These are phyloP conservation scores for Coniochaeta prunicola DNA, from an alignment of 2,329 filamentous ascomycete genomes.

Conservation along the genomic window DNA sequence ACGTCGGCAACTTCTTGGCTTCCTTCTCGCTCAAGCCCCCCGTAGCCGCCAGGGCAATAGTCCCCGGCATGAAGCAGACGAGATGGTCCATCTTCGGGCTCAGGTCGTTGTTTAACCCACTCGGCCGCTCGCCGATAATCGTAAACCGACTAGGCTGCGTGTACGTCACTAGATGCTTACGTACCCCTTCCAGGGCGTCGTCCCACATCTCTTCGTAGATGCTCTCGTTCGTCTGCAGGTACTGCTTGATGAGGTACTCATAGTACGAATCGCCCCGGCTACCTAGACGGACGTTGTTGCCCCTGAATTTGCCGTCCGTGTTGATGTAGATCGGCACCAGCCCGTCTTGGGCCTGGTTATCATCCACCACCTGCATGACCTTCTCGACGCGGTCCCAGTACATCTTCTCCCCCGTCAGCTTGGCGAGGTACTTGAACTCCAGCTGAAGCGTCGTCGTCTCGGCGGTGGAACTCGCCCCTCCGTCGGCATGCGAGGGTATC, in stretches of 20 bases:
- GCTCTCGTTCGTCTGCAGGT: conserved; percentile 84
- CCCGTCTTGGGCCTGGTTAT: conserved; percentile 70
- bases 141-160: conserved; percentile 73
- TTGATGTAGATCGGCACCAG: conserved; percentile 89
- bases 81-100: conserved; percentile 96
- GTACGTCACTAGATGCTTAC: conserved; percentile 89
- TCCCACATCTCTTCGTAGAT: conserved; percentile 93
- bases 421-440: conserved; percentile 94
- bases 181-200: conserved; percentile 74
- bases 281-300: conserved; percentile 81
- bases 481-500: conserved; percentile 74
- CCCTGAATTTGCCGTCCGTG: conserved; percentile 72
- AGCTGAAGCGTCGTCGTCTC: conserved; percentile 90
- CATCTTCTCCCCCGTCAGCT: conserved; percentile 82
- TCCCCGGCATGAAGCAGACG: conserved; percentile 95
- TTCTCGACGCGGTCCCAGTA: conserved; percentile 92
- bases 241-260: conserved; percentile 98
- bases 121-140: conserved; percentile 80
- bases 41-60: conserved; percentile 83
- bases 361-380: conserved; percentile 85
- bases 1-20: conserved; percentile 63
- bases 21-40: conserved; percentile 68
- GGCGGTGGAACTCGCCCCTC: conserved; percentile 85
- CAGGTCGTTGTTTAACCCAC: conserved; percentile 58
- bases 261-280: conserved; percentile 97